These are phyloP conservation scores for Penicillium fimorum DNA, from an alignment of 495 filamentous ascomycete genomes.

Conservation along the genomic window DNA sequence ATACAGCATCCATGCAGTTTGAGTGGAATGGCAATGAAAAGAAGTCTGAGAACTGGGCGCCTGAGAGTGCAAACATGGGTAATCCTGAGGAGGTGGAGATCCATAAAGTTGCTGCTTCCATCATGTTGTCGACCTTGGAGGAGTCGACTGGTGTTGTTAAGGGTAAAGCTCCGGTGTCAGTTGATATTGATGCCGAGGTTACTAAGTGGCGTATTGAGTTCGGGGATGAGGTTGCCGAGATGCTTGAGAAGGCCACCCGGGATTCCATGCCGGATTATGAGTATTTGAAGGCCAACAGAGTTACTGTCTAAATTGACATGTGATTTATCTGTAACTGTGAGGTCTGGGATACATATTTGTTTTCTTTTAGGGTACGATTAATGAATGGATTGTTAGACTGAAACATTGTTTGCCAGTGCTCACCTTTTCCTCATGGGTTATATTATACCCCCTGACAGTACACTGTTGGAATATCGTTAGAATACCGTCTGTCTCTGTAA, in stretches of 20 bases:
- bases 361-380: background rate
- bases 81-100: background rate
- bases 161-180: constrained; percentile 28
- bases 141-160: constrained; percentile 36
- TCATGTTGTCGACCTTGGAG: constrained; percentile 36
- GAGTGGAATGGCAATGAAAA: constrained; percentile 31
- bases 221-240: constrained; percentile 16
- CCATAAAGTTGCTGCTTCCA: background rate
- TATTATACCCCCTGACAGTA: background rate
- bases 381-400: background rate
- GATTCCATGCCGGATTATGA: constrained; percentile 50
- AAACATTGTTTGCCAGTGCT: background rate
- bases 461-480: too few species aligned
- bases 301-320: constrained; percentile 3
- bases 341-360: background rate
- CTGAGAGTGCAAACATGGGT: background rate
- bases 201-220: constrained; percentile 19
- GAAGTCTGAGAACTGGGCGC: constrained; percentile 9
- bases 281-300: constrained; percentile 38
- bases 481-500: background rate
- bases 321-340: background rate
- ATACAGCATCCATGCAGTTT: constrained; percentile 32
- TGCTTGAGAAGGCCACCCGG: constrained; percentile 37
- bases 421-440: background rate
- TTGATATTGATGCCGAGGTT: constrained; percentile 42